phyloP scores from a whole-genome alignment of 768 basidiomycete genomes.

The Hypsizygus marmoreus region DNA sequence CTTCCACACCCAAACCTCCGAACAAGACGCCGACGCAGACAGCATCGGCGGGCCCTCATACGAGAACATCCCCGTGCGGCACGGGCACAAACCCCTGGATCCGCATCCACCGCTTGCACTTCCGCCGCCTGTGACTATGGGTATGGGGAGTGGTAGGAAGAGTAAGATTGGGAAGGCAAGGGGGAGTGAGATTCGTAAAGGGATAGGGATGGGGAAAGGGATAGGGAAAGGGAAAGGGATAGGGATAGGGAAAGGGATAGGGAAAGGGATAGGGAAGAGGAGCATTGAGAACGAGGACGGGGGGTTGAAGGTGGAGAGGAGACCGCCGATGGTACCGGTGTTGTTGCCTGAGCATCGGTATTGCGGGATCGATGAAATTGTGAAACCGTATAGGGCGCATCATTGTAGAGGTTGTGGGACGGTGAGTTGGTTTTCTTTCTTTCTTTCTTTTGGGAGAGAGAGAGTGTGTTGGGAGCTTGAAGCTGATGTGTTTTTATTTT shows the following conservation, averaged over 20 bases:
- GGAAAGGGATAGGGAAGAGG: background rate
- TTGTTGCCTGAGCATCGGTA: slow-evolving; percentile 68
- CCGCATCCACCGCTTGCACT: background rate
- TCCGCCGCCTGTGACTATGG: too few species aligned
- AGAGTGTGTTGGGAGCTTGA: too few species aligned
- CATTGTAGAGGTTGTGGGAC: slow-evolving; percentile 86
- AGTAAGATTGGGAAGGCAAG: too few species aligned
- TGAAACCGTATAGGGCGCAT: slow-evolving; percentile 77
- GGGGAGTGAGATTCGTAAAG: too few species aligned
- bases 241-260: background rate
- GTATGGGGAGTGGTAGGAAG: too few species aligned
- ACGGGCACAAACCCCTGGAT: background rate
- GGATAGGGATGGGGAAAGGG: too few species aligned
- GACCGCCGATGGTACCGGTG: slow-evolving; percentile 40
- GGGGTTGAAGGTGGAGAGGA: slow-evolving; percentile 28
- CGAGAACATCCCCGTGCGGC: slow-evolving; percentile 32
- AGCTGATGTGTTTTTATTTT: background rate
- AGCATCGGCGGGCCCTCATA: slow-evolving; percentile 45
- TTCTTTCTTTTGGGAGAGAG: background rate
- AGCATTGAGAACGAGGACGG: too few species aligned
- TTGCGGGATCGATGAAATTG: slow-evolving; percentile 59
- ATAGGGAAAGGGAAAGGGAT: too few species aligned
- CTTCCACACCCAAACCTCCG: slow-evolving; percentile 4
- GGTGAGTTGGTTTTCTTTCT: slow-evolving; percentile 42
- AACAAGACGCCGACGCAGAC: slow-evolving; percentile 21